phyloP scores from a whole-genome alignment of 441 rosid species.

The Corymbia citriodora region DNA sequence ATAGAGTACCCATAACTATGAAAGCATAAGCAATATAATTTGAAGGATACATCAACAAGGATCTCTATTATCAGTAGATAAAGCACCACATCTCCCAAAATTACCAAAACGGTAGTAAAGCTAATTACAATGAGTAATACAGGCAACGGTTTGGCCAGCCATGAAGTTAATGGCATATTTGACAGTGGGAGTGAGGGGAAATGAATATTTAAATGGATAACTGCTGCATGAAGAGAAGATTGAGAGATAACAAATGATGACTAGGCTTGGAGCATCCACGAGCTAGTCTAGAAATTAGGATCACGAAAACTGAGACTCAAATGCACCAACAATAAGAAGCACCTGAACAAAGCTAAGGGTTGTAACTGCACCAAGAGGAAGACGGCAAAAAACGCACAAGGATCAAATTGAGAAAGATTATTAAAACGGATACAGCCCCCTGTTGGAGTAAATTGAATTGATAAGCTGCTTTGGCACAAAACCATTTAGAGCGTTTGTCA shows the following conservation, averaged over 20 bases:
- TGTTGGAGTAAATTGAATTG: not conserved
- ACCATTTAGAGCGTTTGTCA: not conserved
- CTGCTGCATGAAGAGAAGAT: not conserved
- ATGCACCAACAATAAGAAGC: not conserved
- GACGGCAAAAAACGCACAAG: not conserved
- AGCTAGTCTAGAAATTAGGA: not conserved
- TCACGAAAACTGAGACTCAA: not conserved
- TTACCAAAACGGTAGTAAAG: not conserved
- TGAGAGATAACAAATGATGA: not conserved
- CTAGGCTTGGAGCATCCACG: not conserved
- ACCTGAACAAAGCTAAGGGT: not conserved
- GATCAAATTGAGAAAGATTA: not conserved
- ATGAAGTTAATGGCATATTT: not conserved
- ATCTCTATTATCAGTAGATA: not conserved
- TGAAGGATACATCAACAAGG: not conserved
- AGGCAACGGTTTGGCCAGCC: not conserved
- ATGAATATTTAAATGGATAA: not conserved
- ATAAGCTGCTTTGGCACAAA: not conserved
- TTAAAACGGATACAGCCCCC: not conserved
- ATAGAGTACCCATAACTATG: conserved; percentile 12
- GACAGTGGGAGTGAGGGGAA: not conserved
- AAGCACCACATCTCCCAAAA: not conserved
- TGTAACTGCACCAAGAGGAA: not conserved
- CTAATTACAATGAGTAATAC: not conserved
- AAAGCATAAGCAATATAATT: not conserved